A percentile compares a stretch with the other conserved stretches of the same genome.
phyloP scores from a whole-genome alignment of 495 filamentous ascomycete species.

The Hyaloscypha finlandica region DNA sequence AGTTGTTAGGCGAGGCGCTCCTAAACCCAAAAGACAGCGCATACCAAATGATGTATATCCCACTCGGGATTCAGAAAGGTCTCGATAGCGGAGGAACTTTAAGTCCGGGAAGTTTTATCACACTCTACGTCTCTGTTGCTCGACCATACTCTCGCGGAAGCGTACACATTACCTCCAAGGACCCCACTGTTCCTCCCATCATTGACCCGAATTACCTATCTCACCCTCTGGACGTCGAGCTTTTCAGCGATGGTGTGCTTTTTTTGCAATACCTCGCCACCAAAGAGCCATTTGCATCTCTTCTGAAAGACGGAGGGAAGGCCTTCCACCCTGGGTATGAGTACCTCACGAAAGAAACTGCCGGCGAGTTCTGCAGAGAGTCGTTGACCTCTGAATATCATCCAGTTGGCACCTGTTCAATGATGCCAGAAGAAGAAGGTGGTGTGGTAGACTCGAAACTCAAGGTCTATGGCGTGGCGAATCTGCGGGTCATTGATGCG shows the following conservation, averaged over 20 bases:
- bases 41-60: background rate
- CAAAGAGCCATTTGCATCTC: slow-evolving; percentile 20
- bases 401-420: slow-evolving; percentile 38
- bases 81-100: background rate
- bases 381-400: slow-evolving; percentile 24
- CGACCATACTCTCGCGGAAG: slow-evolving; percentile 54
- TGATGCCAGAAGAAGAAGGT: slow-evolving; percentile 35
- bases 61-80: background rate
- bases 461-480: slow-evolving; percentile 51
- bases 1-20: slow-evolving; percentile 39
- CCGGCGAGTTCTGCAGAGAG: background rate
- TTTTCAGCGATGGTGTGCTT: slow-evolving; percentile 45
- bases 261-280: slow-evolving; percentile 43
- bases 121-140: background rate
- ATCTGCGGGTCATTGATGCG: slow-evolving; percentile 55
- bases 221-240: slow-evolving; percentile 51
- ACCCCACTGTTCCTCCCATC: slow-evolving; percentile 36
- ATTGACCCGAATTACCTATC: slow-evolving; percentile 58
- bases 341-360: background rate
- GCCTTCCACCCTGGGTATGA: background rate
- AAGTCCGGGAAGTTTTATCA: slow-evolving; percentile 1
- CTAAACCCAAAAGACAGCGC: slow-evolving; percentile 28
- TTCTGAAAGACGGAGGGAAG: slow-evolving; percentile 11
- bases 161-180: slow-evolving; percentile 49
- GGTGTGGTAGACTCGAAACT: slow-evolving; percentile 55